Base-by-base conservation (phyloP, 192 early-diverging fungal genomes). In the Jimgerdemannia flammicorona region DNA sequence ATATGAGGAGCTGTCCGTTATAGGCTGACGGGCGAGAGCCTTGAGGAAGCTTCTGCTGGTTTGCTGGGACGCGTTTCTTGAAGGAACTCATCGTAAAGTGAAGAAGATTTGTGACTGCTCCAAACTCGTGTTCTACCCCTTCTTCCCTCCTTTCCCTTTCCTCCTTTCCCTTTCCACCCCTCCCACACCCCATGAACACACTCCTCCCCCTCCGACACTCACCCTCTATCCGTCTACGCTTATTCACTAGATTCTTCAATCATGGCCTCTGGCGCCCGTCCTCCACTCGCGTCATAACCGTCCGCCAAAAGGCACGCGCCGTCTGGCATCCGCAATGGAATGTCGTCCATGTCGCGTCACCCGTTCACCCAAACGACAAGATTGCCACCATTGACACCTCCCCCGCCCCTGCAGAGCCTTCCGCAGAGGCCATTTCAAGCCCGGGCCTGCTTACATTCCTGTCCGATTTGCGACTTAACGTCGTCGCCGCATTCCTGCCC, bases 21-120 rank as follows among this genome's bases (percentile, higher is more conserved):
- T 93, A 91, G 0, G 92, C 86, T 43, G 93, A 95, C 3, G 93
- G 80, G 14, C 90, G 87, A 63, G 93, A 93, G 63, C 93, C 92
- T 2, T 85, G 79, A 39, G 93, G 92, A n/a, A 85, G 78, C 80
- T 84, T 88, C 42, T 87, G 78, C 70, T 90, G 90, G 4, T 82
- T 80, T 39, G 87, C 82, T 4, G 87, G 75, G n/a, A 81, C 81
- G 19, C 86, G 85, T 77, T 89, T 91, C 73, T 83, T 83, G 79
- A 88, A 88, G 49, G 49, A 59, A 40, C 81, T 83, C 81, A 83
- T 83, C 19, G 19, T 7, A 41, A 29, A 29, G 29, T 0, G 29
- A 29, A 29, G 29, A 29, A 1, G 29, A 29, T 29, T 29, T 29
- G 29, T 29, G 29, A 29, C 29, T 29, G 29, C 29, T 1, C 29